Conservation (phyloP, 1,284 basidiomycete species). For the Leccinum variabile region DNA sequence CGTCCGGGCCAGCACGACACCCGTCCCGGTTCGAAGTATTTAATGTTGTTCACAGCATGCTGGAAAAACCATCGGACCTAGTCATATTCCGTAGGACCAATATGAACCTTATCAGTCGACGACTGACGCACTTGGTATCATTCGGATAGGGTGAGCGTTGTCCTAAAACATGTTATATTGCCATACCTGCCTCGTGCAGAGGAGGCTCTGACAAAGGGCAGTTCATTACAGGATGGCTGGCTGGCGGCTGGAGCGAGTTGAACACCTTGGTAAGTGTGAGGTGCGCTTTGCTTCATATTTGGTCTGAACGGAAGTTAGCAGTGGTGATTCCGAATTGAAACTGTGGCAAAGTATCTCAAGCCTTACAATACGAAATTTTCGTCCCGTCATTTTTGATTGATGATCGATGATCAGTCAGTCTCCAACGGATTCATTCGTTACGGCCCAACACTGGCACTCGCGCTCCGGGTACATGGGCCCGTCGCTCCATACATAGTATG, state of each 20-base stretch:
- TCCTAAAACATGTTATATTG: neutral
- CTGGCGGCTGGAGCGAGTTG: neutral
- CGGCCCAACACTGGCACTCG: neutral
- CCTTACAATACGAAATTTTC: neutral
- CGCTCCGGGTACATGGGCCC: neutral
- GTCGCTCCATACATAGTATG: neutral
- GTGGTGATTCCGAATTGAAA: too few relatives aligned
- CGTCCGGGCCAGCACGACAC: neutral
- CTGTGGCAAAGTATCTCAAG: neutral
- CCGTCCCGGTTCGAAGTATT: neutral
- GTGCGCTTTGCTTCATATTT: too few relatives aligned
- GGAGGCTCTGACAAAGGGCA: neutral
- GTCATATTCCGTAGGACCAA: neutral
- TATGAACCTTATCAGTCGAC: neutral
- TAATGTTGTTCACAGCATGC: neutral
- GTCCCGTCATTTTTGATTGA: neutral
- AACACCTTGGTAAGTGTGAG: neutral
- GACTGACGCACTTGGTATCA: neutral
- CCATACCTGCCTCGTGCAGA: neutral
- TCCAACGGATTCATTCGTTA: neutral
- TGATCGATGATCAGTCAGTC: neutral
- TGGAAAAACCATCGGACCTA: neutral
- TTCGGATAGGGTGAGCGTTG: neutral
- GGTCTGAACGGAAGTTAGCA: too few relatives aligned
- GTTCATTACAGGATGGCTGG: neutral